A percentile compares a stretch with the other conserved stretches of the same genome.
phyloP scores from a whole-genome alignment of 1,284 basidiomycete species.

The Puccinia triticina region DNA sequence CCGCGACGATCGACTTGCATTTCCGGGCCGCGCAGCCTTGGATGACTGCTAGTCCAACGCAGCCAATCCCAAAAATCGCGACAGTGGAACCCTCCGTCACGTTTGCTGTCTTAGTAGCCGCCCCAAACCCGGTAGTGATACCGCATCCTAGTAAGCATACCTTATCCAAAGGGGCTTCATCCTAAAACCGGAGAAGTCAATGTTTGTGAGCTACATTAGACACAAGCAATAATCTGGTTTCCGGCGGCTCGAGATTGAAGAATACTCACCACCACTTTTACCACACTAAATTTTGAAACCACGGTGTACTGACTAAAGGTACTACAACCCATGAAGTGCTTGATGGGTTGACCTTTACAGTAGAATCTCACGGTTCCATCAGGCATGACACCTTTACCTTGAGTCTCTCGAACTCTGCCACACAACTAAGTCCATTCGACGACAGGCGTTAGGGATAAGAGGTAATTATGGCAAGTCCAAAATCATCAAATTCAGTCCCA shows the following conservation, averaged over 20 bases:
- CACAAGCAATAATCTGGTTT: background rate
- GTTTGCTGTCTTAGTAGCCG: slow-evolving; percentile 65
- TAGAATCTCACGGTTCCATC: slow-evolving; percentile 89
- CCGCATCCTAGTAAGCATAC: slow-evolving; percentile 89
- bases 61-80: slow-evolving; percentile 93
- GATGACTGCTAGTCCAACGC: slow-evolving; percentile 91
- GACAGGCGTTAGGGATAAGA: background rate
- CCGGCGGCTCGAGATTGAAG: slow-evolving; percentile 60
- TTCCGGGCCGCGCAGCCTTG: slow-evolving; percentile 78
- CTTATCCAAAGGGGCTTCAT: slow-evolving; percentile 85
- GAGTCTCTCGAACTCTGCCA: slow-evolving; percentile 78
- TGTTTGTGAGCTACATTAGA: background rate
- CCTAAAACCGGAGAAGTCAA: slow-evolving; percentile 53
- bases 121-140: slow-evolving; percentile 84
- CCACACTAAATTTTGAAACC: slow-evolving; percentile 94
- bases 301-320: slow-evolving; percentile 99
- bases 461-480: background rate
- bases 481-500: slow-evolving; percentile 52
- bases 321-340: slow-evolving; percentile 98
- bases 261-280: slow-evolving; percentile 60
- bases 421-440: slow-evolving; percentile 52
- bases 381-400: slow-evolving; percentile 96
- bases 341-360: slow-evolving; percentile 80
- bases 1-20: slow-evolving; percentile 83
- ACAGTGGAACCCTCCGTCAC: slow-evolving; percentile 76